Evolutionary conservation across 257 asterid species (phyloP).

Genomic region (Primulina eburnea): DNA sequence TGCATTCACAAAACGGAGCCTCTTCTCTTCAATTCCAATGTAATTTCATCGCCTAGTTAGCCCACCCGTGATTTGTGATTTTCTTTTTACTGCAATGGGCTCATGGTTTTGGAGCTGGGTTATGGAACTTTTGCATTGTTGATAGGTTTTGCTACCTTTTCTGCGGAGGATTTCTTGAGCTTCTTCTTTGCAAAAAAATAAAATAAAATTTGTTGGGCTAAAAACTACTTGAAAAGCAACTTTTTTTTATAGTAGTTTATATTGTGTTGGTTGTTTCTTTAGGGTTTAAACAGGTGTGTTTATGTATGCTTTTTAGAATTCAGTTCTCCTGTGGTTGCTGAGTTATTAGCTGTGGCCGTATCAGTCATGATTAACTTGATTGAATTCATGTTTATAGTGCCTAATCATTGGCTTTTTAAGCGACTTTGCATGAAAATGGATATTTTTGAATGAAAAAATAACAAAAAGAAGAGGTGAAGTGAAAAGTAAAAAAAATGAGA

Average conservation of each 20-base stretch:
- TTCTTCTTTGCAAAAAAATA: not conserved
- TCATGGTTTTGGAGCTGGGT: slow-evolving; percentile 10
- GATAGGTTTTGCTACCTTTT: slow-evolving; percentile 1
- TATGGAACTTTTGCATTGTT: slow-evolving; percentile 1
- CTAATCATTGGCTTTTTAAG: slow-evolving; percentile 1
- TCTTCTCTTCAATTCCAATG: slow-evolving; percentile 22
- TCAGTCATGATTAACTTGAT: not conserved
- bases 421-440: slow-evolving; percentile 16
- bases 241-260: not conserved
- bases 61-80: not conserved
- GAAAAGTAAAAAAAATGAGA: not conserved
- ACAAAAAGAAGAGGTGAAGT: not conserved
- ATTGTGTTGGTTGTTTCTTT: slow-evolving; percentile 8
- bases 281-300: slow-evolving; percentile 21
- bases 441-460: not conserved
- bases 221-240: not conserved
- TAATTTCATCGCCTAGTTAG: slow-evolving; percentile 15
- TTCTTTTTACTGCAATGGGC: not conserved
- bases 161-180: not conserved
- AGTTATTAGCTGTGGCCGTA: not conserved
- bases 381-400: slow-evolving; percentile 16
- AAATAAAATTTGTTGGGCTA: not conserved
- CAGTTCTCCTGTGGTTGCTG: not conserved
- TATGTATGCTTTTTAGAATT: not conserved
- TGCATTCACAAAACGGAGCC: slow-evolving; percentile 26